Base-by-base conservation (phyloP, 495 filamentous ascomycete species). In the Aspergillus steynii region DNA sequence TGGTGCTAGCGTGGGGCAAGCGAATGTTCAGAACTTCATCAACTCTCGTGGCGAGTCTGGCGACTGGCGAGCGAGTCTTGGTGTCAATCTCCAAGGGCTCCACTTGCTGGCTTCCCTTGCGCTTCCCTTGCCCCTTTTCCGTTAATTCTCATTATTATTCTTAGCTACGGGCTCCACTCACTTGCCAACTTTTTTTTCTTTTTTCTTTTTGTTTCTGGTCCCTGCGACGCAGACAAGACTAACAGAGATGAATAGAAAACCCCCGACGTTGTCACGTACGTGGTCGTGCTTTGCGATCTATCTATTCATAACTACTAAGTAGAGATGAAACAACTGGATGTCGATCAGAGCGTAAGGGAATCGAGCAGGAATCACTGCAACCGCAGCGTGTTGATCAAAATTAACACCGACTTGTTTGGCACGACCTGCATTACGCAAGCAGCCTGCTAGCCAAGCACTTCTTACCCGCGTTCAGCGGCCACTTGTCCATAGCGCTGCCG, bases 371-470 rank as follows among this genome's bases (percentile, higher is more conserved):
- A 42, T 15, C 14, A 42, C 10, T 42, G 37, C 9, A 15, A 15
- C 37, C 37, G 37, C 37, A 68, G 55, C 26, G 56, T 61, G 73
- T 60, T 71, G 75, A 77, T 77, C 75, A 65, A 70, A 74, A 76
- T 77, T 71, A 72, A 70, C 63, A 60, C 58, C 53, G 63, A 55
- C 65, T 71, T 56, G 61, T 60, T 61, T 64, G 55, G 59, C 52
- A 60, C 65, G 61, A 60, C 49, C 47, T 53, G 69, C 74, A 76
- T 78, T 78, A 78, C 76, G 76, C 76, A 78, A 78, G 76, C 76
- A 74, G 68, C 56, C 63, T 69, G 58, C 64, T 61, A 63, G 71
- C 65, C 64, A 66, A 64, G 75, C 61, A 65, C 74, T 73, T 63
- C 64, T 59, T 55, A 71, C 74, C 73, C 71, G 73, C 71, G 67